A percentile compares a stretch with the other conserved stretches of the same genome.
Conservation (phyloP, 371 early-diverging fungal genomes). For the Mortierella sp. region DNA sequence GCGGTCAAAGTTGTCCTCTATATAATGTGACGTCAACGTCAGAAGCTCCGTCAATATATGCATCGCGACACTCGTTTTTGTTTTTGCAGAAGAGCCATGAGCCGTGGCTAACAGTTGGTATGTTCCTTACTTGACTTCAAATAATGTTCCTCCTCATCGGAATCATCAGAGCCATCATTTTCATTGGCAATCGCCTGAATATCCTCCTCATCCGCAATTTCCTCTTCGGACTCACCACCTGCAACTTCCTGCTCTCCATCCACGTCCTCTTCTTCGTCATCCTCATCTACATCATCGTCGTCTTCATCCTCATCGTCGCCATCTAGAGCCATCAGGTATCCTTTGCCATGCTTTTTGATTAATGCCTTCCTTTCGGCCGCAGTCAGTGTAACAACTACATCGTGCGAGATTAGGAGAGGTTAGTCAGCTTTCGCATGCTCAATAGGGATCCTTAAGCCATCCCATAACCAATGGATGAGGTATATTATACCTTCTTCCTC, state of each 20-base stretch:
- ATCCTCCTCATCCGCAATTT: constrained; percentile 34
- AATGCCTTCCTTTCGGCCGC: constrained; percentile 42
- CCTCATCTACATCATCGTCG: constrained; percentile 56
- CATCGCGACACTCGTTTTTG: too few relatives aligned
- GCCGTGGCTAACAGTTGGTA: not conserved
- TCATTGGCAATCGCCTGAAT: constrained; percentile 39
- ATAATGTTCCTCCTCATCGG: constrained; percentile 42
- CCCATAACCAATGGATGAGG: not conserved
- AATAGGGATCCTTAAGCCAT: not conserved
- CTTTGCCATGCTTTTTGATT: constrained; percentile 48
- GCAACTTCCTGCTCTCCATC: constrained; percentile 31
- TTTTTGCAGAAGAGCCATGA: too few relatives aligned
- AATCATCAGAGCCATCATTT: constrained; percentile 31
- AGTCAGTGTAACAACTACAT: constrained; percentile 38
- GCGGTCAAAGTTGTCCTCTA: constrained; percentile 48
- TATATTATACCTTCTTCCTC: constrained; percentile 35
- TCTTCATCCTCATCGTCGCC: constrained; percentile 56
- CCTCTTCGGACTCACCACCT: constrained; percentile 51
- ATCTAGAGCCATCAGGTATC: constrained; percentile 42
- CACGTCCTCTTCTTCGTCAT: constrained; percentile 36
- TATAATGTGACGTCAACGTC: not conserved
- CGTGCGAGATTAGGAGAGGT: not conserved
- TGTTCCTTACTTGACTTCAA: constrained; percentile 35
- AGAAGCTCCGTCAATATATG: too few relatives aligned
- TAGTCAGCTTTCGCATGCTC: not conserved